Conservation (phyloP, 1,139 yeast genomes). For the Geotrichum carabidarum region DNA sequence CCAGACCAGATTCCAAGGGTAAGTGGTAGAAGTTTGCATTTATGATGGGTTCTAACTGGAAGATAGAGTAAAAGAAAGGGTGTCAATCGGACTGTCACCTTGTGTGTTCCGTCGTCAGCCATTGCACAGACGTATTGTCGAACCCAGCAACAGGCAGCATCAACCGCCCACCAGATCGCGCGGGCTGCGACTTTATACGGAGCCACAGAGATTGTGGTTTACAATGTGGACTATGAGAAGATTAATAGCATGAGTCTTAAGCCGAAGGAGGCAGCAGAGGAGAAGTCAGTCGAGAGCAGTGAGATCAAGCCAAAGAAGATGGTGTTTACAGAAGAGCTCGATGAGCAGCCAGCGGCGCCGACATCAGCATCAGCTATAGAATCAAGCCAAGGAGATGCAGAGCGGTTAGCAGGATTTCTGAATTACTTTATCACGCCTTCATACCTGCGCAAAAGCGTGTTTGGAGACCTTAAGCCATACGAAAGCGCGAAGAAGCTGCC, state of each 20-base stretch:
- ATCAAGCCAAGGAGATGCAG: not conserved
- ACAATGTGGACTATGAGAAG: conserved; percentile 36
- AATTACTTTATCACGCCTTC: conserved; percentile 87
- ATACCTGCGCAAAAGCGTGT: conserved; percentile 62
- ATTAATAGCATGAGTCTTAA: not conserved
- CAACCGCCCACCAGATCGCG: conserved; percentile 71
- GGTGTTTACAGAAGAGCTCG: not conserved
- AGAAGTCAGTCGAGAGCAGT: not conserved
- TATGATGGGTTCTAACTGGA: not conserved
- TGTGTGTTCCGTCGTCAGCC: conserved; percentile 64
- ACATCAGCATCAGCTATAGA: not conserved
- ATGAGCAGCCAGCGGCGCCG: not conserved
- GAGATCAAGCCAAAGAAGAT: not conserved
- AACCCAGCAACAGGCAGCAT: conserved; percentile 68
- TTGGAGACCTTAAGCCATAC: conserved; percentile 45
- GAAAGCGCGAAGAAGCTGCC: conserved; percentile 63
- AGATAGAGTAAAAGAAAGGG: conserved; percentile 6
- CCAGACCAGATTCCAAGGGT: not conserved
- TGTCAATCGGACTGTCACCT: conserved; percentile 10
- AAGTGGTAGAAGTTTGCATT: not conserved
- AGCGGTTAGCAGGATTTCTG: conserved; percentile 56
- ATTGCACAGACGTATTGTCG: conserved; percentile 51
- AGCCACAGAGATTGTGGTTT: conserved; percentile 66
- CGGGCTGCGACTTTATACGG: conserved; percentile 63
- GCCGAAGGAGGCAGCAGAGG: not conserved